Base-by-base conservation (phyloP, 805 yeast genomes). In the Candida alai region DNA sequence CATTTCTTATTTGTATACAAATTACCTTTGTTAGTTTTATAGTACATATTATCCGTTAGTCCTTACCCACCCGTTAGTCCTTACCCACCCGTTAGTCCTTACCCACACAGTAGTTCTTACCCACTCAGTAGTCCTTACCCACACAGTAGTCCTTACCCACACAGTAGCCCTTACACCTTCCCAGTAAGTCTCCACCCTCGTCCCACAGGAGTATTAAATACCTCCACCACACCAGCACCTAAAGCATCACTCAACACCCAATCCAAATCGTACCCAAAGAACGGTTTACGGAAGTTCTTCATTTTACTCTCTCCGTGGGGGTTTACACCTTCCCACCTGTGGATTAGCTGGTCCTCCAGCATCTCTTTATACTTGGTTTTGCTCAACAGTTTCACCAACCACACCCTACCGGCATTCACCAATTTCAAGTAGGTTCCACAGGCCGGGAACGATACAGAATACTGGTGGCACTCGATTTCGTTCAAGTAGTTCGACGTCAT, bases 121-220 rank as follows among this genome's bases (percentile, higher is more conserved):
- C n/a, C n/a, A n/a, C n/a, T n/a, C n/a, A n/a, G n/a, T n/a, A n/a
- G n/a, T n/a, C n/a, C n/a, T n/a, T n/a, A n/a, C n/a, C n/a, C n/a
- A n/a, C n/a, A n/a, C n/a, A n/a, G n/a, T n/a, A n/a, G n/a, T n/a
- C n/a, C n/a, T n/a, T n/a, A n/a, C n/a, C n/a, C n/a, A 13, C 26
- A 24, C 26, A 14, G 14, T 26, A 4, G n/a, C 11, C 20, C 5
- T 45, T 45, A 64, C 14, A 60, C 54, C 38, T 70, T 71, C 2
- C 78, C 77, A 6, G 80, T 66, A 30, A 74, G 54, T 47, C 68
- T 64, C 81, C 81, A 74, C 2, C 81, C 79, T 30, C 77, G 52
- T 1, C 79, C 79, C 2, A 69, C 73, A 2, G 74, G 74, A 0
- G 81, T 72, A 29, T 65, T 63, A 45, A 73, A 73, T 6, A 70